Conservation (phyloP, 306 rosid species). For the Glycine tomentella region DNA sequence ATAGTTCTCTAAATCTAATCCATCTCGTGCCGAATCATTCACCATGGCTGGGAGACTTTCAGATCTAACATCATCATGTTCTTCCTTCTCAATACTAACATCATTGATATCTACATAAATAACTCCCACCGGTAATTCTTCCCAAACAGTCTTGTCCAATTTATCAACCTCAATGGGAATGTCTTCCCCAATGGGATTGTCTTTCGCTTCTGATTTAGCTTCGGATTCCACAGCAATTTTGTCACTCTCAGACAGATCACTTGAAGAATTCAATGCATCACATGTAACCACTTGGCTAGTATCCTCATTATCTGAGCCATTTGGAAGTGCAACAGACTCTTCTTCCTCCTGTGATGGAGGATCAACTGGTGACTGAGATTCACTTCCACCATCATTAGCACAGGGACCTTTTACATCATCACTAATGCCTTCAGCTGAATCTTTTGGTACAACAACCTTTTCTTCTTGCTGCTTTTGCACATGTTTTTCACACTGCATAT, state of each 20-base stretch:
- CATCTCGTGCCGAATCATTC: background rate
- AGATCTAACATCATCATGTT: background rate
- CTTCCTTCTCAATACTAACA: background rate
- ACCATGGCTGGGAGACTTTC: background rate
- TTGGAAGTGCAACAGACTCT: background rate
- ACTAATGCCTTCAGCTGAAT: conserved; percentile 12
- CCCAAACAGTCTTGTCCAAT: background rate
- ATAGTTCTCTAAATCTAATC: background rate
- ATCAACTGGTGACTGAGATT: conserved; percentile 1
- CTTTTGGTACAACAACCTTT: background rate
- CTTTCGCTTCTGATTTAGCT: background rate
- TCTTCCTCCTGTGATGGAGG: background rate
- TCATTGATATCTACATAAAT: conserved; percentile 24
- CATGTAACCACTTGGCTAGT: background rate
- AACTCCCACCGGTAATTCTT: conserved; percentile 46
- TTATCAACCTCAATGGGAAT: background rate
- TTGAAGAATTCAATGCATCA: background rate
- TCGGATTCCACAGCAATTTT: conserved; percentile 4
- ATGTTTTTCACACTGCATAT: conserved; percentile 2
- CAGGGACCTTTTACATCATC: background rate
- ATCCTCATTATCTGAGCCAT: background rate
- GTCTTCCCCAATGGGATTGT: background rate
- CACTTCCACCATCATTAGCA: background rate
- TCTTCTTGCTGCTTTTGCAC: conserved; percentile 39
- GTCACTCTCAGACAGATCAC: background rate